Evolutionary conservation across 192 early-diverging fungal species (phyloP).

Genomic region (Coemansia sp.): DNA sequence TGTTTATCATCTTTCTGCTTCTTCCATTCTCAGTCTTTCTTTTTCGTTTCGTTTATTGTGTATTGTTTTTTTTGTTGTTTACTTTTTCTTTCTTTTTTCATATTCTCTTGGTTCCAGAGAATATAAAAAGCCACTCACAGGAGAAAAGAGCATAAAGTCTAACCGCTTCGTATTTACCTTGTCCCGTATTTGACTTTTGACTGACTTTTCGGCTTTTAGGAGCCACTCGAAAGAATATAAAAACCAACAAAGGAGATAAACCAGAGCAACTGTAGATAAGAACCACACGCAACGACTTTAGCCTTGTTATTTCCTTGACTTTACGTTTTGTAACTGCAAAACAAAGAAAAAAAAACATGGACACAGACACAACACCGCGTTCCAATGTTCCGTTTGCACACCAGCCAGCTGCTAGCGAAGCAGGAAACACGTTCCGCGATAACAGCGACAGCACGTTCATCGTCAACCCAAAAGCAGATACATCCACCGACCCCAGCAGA

Average conservation of each 20-base stretch:
- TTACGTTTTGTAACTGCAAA: not conserved
- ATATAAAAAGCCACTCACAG: not conserved
- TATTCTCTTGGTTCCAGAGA: not conserved
- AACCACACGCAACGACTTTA: not conserved
- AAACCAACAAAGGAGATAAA: not conserved
- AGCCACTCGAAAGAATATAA: not conserved
- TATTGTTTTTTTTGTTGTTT: not conserved
- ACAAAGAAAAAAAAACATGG: not conserved
- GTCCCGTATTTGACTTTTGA: not conserved
- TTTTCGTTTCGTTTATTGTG: not conserved
- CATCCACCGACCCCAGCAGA: slow-evolving; percentile 3
- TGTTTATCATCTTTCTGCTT: not conserved
- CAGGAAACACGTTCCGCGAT: slow-evolving; percentile 1
- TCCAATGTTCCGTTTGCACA: not conserved
- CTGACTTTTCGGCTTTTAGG: not conserved
- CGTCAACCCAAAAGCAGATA: slow-evolving; percentile 20
- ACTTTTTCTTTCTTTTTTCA: slow-evolving; percentile 1
- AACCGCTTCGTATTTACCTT: slow-evolving; percentile 5
- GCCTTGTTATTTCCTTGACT: not conserved
- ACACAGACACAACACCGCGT: not conserved
- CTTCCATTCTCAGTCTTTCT: not conserved
- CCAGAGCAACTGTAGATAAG: not conserved
- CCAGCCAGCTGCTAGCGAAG: not conserved
- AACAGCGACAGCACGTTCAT: slow-evolving; percentile 39
- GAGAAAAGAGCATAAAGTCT: slow-evolving; percentile 8